Conservation (phyloP, 106 monocot genomes). For the Dioscorea dumetorum region DNA sequence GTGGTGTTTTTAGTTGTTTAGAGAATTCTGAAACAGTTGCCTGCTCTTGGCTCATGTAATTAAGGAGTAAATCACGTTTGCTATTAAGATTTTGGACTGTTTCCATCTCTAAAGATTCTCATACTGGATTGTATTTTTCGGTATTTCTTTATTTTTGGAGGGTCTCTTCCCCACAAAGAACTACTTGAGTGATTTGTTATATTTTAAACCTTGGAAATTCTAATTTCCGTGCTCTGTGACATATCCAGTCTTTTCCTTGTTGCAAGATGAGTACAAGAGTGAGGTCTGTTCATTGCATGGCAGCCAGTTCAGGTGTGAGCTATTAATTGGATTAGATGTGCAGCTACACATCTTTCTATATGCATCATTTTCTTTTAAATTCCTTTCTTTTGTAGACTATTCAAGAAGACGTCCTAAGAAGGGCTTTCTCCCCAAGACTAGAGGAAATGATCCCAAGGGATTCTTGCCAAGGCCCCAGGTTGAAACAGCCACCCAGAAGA, state of each 20-base stretch:
- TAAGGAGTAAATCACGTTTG: too few relatives aligned
- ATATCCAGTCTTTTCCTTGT: conserved; percentile 32
- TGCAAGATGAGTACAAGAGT: conserved; percentile 22
- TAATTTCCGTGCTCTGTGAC: background rate
- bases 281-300: conserved; percentile 26
- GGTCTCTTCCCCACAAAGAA: too few relatives aligned
- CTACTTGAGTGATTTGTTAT: background rate
- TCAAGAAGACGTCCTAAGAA: conserved; percentile 54
- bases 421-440: conserved; percentile 48
- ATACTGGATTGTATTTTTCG: background rate
- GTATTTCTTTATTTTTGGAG: background rate
- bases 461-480: conserved; percentile 40
- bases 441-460: conserved; percentile 35
- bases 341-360: conserved; percentile 5
- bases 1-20: too few relatives aligned
- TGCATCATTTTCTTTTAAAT: background rate
- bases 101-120: too few relatives aligned
- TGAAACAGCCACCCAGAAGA: conserved; percentile 49
- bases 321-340: too few relatives aligned
- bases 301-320: conserved; percentile 59
- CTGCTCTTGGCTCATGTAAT: too few relatives aligned
- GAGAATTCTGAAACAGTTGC: too few relatives aligned
- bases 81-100: too few relatives aligned
- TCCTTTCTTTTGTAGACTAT: conserved; percentile 35
- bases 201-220: background rate